A percentile compares a stretch with the other conserved stretches of the same genome.
phyloP scores from a whole-genome alignment of 768 basidiomycete genomes.

The Suillus lakei region DNA sequence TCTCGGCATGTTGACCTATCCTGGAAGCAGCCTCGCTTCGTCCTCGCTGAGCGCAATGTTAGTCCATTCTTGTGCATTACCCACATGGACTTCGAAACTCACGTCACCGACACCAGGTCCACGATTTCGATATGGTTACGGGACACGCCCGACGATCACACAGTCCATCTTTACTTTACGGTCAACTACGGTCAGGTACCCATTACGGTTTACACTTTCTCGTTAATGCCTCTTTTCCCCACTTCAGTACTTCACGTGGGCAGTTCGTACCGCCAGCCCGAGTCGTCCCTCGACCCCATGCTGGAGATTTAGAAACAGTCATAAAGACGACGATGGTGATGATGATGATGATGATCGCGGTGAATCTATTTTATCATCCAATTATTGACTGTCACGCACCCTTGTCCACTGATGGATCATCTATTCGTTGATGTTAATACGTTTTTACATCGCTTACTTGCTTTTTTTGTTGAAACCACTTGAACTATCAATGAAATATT shows the following conservation, averaged over 20 bases:
- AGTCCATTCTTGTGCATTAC: neutral
- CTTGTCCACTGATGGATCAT: slow-evolving; percentile 10
- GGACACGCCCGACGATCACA: slow-evolving; percentile 95
- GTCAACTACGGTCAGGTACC: slow-evolving; percentile 91
- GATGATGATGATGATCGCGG: slow-evolving; percentile 3
- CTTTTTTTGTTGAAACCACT: neutral
- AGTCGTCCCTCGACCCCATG: slow-evolving; percentile 82
- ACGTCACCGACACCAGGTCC: slow-evolving; percentile 62
- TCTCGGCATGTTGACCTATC: too few species aligned
- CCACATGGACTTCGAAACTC: slow-evolving; percentile 1
- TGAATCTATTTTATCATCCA: neutral
- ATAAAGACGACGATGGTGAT: slow-evolving; percentile 15
- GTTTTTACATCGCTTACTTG: slow-evolving; percentile 12
- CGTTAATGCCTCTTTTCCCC: slow-evolving; percentile 10
- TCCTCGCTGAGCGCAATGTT: neutral
- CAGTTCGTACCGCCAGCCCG: slow-evolving; percentile 91
- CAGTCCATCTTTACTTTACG: slow-evolving; percentile 94
- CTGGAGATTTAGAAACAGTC: slow-evolving; percentile 51
- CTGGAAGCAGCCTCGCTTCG: neutral
- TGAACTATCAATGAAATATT: neutral
- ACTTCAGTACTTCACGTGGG: slow-evolving; percentile 93
- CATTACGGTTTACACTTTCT: slow-evolving; percentile 17
- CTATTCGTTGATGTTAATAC: slow-evolving; percentile 25
- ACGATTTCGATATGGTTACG: slow-evolving; percentile 98
- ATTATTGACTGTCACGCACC: slow-evolving; percentile 5